A percentile compares a stretch with the other conserved stretches of the same genome.
phyloP scores from a whole-genome alignment of 2,329 filamentous ascomycete genomes.

The Cucurbitaria berberidis region DNA sequence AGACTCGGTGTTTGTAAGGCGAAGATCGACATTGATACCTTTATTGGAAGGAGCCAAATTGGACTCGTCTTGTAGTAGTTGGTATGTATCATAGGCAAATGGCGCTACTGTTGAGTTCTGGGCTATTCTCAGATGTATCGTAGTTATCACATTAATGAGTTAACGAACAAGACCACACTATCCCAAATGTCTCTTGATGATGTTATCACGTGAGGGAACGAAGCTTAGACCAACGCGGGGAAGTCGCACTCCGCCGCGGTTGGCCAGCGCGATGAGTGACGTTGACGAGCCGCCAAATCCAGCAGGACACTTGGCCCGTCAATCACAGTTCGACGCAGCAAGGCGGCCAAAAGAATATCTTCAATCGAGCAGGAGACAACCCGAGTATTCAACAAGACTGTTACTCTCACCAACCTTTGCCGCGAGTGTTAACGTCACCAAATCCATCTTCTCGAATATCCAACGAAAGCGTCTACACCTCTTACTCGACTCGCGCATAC shows the following conservation, averaged over 20 bases:
- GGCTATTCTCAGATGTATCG: neutral
- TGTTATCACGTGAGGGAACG: neutral
- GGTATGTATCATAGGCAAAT: neutral
- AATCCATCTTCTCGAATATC: neutral
- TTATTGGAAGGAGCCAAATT: neutral
- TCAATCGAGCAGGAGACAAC: neutral
- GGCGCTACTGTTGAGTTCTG: neutral
- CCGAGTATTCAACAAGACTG: neutral
- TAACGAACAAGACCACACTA: neutral
- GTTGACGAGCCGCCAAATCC: conserved; percentile 4
- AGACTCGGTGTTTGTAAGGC: neutral
- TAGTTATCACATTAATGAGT: neutral
- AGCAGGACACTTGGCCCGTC: conserved; percentile 1
- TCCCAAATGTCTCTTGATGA: neutral
- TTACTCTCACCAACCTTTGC: neutral
- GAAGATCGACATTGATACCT: neutral
- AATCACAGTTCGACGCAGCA: neutral
- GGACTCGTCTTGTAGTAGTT: neutral
- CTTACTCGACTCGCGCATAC: neutral
- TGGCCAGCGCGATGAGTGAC: conserved; percentile 17
- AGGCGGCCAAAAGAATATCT: neutral
- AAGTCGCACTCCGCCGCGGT: conserved; percentile 11
- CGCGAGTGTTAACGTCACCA: neutral
- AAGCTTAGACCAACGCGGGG: conserved; percentile 20
- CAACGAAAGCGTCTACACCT: neutral